A percentile compares a stretch with the other conserved stretches of the same genome.
Evolutionary conservation across 2,329 filamentous ascomycete genomes (phyloP).

Genomic region (Apiospora kogelbergensis): DNA sequence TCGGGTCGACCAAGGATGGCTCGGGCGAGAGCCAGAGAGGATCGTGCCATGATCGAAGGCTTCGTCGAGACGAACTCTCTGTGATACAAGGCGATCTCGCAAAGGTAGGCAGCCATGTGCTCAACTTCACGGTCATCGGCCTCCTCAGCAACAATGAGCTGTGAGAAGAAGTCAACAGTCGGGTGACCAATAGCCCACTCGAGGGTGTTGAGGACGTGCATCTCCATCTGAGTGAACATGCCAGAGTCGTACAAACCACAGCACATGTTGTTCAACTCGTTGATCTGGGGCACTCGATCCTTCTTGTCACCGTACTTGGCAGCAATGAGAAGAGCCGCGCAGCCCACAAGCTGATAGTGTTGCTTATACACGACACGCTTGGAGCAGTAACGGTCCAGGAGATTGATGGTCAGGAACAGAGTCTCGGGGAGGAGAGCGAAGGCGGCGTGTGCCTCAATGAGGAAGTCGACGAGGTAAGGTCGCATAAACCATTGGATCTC

Average conservation of each 20-base stretch:
- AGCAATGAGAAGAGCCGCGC: conserved; percentile 91
- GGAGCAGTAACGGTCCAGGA: conserved; percentile 96
- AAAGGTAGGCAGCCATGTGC: conserved; percentile 91
- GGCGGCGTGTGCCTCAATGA: conserved; percentile 93
- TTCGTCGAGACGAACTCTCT: conserved; percentile 93
- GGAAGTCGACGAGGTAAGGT: conserved; percentile 95
- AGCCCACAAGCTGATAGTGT: conserved; percentile 97
- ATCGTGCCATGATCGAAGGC: conserved; percentile 86
- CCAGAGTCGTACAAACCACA: conserved; percentile 97
- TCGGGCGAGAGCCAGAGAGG: conserved; percentile 80
- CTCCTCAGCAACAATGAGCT: conserved; percentile 82
- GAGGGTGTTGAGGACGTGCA: conserved; percentile 96
- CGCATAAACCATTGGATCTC: conserved; percentile 99
- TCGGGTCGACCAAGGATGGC: conserved; percentile 83
- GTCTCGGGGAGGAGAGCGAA: conserved; percentile 94
- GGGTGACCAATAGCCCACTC: conserved; percentile 96
- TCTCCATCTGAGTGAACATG: conserved; percentile 99
- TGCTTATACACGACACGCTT: conserved; percentile 98
- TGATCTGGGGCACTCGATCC: conserved; percentile 95
- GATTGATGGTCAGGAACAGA: conserved; percentile 92
- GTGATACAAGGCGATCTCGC: conserved; percentile 94
- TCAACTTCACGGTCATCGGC: conserved; percentile 81
- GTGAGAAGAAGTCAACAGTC: conserved; percentile 90
- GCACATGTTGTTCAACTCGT: conserved; percentile 98
- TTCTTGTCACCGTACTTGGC: conserved; percentile 99